These are phyloP conservation scores for Leucocoprinus birnbaumii DNA, from an alignment of 768 basidiomycete species.

Conservation along the genomic window DNA sequence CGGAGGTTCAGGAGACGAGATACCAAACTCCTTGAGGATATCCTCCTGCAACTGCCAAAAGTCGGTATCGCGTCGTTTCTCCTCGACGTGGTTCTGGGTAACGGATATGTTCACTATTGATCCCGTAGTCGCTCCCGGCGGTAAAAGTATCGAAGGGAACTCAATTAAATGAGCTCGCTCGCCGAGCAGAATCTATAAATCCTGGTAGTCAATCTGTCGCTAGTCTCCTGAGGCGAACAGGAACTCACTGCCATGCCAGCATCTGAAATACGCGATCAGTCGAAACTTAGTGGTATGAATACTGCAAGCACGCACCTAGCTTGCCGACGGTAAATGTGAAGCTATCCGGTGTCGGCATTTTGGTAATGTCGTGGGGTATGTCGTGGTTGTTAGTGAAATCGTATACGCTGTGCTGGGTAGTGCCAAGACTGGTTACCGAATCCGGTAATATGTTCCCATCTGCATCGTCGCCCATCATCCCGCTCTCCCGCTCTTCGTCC, in stretches of 20 bases:
- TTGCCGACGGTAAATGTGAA: slow-evolving; percentile 95
- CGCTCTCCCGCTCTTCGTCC: too few species aligned
- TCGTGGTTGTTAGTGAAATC: slow-evolving; percentile 1
- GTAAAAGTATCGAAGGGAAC: slow-evolving; percentile 93
- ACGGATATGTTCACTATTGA: slow-evolving; percentile 98
- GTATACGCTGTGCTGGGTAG: not conserved
- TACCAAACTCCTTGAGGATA: slow-evolving; percentile 76
- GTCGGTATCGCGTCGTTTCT: slow-evolving; percentile 74
- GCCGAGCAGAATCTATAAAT: slow-evolving; percentile 78
- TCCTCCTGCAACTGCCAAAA: slow-evolving; percentile 85
- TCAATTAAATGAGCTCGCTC: slow-evolving; percentile 96
- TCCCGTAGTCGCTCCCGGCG: slow-evolving; percentile 88
- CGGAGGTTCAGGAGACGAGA: slow-evolving; percentile 64
- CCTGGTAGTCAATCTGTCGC: not conserved
- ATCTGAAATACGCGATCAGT: slow-evolving; percentile 43
- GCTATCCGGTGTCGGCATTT: slow-evolving; percentile 48
- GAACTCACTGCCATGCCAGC: slow-evolving; percentile 86
- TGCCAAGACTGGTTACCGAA: not conserved
- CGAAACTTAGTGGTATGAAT: slow-evolving; percentile 1
- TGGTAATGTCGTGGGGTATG: not conserved
- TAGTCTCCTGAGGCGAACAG: not conserved
- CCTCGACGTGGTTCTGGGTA: slow-evolving; percentile 81
- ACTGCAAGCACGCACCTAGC: slow-evolving; percentile 62
- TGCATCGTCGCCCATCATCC: not conserved
- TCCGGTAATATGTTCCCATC: slow-evolving; percentile 4